These are phyloP conservation scores for Metschnikowia koreensis DNA, from an alignment of 805 yeast species.

Conservation along the genomic window DNA sequence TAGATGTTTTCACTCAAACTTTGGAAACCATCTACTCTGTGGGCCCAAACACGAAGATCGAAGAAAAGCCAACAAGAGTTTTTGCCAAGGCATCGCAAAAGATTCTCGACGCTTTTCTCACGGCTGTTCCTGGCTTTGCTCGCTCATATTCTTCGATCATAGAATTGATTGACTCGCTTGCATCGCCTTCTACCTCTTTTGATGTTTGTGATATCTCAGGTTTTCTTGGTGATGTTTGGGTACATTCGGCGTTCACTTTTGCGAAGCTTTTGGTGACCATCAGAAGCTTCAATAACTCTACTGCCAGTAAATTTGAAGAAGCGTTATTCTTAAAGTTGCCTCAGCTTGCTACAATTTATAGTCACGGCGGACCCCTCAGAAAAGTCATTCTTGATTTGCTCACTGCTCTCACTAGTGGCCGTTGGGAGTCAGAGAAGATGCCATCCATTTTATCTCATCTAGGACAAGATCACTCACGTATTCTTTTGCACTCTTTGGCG, in stretches of 20 bases:
- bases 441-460: constrained; percentile 83
- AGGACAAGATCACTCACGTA: constrained; percentile 60
- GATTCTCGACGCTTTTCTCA: constrained; percentile 57
- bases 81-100: constrained; percentile 50
- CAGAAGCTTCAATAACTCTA: constrained; percentile 45
- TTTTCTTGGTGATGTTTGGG: constrained; percentile 49
- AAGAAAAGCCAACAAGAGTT: constrained; percentile 40
- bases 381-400: constrained; percentile 53
- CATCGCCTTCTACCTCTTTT: constrained; percentile 33
- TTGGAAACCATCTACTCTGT: constrained; percentile 55
- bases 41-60: constrained; percentile 39
- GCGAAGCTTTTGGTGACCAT: constrained; percentile 55
- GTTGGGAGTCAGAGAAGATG: constrained; percentile 52
- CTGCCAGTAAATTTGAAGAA: constrained; percentile 66
- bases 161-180: constrained; percentile 47
- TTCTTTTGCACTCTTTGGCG: constrained; percentile 58
- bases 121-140: constrained; percentile 45
- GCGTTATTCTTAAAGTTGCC: constrained; percentile 56
- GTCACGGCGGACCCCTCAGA: constrained; percentile 48
- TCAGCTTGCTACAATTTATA: constrained; percentile 55
- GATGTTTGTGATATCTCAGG: constrained; percentile 46
- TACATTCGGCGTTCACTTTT: constrained; percentile 51
- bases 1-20: constrained; percentile 55
- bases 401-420: constrained; percentile 53
- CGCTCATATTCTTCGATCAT: constrained; percentile 57